Conservation (phyloP, 2,329 filamentous ascomycete genomes). For the Neonectria hederae region DNA sequence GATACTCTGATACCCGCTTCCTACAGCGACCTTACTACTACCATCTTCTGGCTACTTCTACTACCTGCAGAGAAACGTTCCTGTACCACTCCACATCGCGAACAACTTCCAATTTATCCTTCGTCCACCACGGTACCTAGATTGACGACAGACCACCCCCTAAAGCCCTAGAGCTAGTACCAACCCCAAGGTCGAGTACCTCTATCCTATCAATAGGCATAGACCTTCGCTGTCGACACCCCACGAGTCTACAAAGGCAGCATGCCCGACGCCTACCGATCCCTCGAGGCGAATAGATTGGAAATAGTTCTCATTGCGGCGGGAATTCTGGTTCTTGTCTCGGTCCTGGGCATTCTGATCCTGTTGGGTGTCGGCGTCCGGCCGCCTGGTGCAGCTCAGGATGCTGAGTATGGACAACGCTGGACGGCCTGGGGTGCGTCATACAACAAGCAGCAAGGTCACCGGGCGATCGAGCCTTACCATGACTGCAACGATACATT, state of each 20-base stretch:
- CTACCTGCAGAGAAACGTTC: conserved; percentile 20
- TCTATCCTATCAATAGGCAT: neutral
- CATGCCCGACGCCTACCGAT: conserved; percentile 39
- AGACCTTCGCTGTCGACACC: neutral
- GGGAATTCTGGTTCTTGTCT: conserved; percentile 46
- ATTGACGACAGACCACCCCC: neutral
- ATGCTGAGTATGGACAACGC: conserved; percentile 31
- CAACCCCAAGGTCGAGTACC: neutral
- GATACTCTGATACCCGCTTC: neutral
- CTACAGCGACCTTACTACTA: neutral
- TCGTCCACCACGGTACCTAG: neutral
- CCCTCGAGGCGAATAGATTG: conserved; percentile 43
- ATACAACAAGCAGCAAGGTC: conserved; percentile 26
- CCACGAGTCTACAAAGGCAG: conserved; percentile 3
- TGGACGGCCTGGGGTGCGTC: conserved; percentile 31
- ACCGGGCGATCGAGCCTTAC: conserved; percentile 19
- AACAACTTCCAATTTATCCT: neutral
- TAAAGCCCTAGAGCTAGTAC: no score
- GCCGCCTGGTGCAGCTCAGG: conserved; percentile 19
- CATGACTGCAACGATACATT: conserved; percentile 35
- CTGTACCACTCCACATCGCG: conserved; percentile 13
- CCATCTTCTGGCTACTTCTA: neutral
- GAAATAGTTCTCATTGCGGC: conserved; percentile 49
- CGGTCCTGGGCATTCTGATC: conserved; percentile 45
- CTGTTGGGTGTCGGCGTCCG: conserved; percentile 41